phyloP scores from a whole-genome alignment of 805 yeast species.

The Metschnikowia baotianmanensis region DNA sequence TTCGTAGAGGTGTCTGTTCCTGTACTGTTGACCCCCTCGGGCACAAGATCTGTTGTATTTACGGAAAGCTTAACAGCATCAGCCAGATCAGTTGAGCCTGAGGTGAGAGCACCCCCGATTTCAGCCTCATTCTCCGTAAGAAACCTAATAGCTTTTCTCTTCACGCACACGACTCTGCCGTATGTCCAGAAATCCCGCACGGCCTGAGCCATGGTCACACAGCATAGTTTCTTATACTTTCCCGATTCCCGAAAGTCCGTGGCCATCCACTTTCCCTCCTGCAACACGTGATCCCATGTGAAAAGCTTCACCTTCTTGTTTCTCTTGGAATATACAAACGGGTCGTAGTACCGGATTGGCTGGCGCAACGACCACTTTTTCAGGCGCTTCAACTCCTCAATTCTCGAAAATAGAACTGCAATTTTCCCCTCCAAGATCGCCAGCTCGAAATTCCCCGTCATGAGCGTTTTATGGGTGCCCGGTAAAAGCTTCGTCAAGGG shows the following conservation, averaged over 20 bases:
- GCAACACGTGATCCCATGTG: constrained; percentile 71
- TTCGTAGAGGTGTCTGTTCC: too few species aligned
- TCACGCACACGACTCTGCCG: constrained; percentile 67
- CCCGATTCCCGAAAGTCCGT: constrained; percentile 69
- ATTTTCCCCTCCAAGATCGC: constrained; percentile 88
- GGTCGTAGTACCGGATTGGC: constrained; percentile 69
- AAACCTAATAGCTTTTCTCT: constrained; percentile 43
- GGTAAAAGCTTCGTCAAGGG: constrained; percentile 81
- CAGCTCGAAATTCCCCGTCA: constrained; percentile 81
- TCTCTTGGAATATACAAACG: constrained; percentile 39
- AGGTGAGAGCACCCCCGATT: not conserved
- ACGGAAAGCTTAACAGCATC: too few species aligned
- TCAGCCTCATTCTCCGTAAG: constrained; percentile 7
- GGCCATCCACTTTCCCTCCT: constrained; percentile 84
- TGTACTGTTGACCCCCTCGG: too few species aligned
- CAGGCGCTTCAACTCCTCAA: constrained; percentile 85
- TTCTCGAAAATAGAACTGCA: constrained; percentile 83
- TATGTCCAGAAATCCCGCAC: constrained; percentile 74
- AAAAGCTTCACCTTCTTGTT: constrained; percentile 35
- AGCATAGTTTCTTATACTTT: constrained; percentile 67
- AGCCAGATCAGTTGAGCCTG: not conserved
- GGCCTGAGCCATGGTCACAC: constrained; percentile 68
- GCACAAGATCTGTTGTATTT: not conserved
- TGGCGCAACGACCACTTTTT: constrained; percentile 92
- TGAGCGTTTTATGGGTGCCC: constrained; percentile 79